A percentile compares a stretch with the other conserved stretches of the same genome.
Conservation (phyloP, 2,329 filamentous ascomycete genomes). For the Ceratocystis lukuohia region DNA sequence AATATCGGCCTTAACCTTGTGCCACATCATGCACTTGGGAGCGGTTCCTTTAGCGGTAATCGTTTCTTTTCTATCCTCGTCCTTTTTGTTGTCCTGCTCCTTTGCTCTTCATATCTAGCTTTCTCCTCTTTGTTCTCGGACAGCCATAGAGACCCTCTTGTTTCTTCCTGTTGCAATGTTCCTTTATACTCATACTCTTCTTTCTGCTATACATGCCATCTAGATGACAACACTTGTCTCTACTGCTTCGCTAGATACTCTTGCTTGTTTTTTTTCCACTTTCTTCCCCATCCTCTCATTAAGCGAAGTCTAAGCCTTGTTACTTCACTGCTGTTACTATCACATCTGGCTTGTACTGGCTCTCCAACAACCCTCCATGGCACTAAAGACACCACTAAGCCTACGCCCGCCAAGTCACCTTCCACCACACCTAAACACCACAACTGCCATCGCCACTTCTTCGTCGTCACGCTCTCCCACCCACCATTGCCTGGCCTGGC, state of each 20-base stretch:
- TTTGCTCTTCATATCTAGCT: neutral
- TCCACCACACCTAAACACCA: no score
- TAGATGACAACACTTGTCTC: neutral
- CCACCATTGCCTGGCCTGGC: neutral
- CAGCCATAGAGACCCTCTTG: neutral
- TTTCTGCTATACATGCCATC: neutral
- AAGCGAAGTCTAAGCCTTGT: no score
- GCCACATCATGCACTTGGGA: neutral
- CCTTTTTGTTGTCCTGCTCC: neutral
- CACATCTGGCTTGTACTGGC: no score
- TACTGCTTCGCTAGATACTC: neutral
- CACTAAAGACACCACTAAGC: neutral
- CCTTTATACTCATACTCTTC: neutral
- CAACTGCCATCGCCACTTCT: no score
- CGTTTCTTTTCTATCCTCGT: neutral
- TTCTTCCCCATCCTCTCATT: neutral
- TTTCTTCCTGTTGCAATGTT: neutral
- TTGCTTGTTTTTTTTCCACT: neutral
- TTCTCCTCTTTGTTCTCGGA: neutral
- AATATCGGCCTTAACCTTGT: neutral
- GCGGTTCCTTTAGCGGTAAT: neutral
- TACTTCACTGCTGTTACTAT: no score
- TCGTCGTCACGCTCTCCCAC: neutral
- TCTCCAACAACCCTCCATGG: neutral
- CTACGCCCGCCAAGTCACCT: no score